Evolutionary conservation across 2,329 filamentous ascomycete species (phyloP), one percentile per base, ranked within the genome.

Genomic region (Aspergillus caelatus): DNA sequence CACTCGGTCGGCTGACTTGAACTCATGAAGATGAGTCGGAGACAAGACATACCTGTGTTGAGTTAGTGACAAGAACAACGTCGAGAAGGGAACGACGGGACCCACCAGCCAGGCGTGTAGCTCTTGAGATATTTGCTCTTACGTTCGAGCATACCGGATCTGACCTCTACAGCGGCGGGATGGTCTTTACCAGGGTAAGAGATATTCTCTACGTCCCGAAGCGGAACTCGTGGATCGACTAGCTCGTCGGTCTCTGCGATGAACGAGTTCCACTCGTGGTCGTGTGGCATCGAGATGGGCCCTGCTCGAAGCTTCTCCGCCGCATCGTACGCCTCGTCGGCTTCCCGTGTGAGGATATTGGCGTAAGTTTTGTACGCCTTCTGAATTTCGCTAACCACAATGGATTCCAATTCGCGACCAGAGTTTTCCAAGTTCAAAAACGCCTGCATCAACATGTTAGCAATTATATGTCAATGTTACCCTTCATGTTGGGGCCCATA

Each of bases 81-180:
- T 45, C 41, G 34, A 56, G 34, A 32, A 61, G 46, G 30, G 21
- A 30, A 43, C 12, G 26, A 34, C 45, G 36, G 19, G 16, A 82
- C 89, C 80, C 83, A 94, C 94, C 94, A 98, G 74, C 94, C 94
- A 30, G 93, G 91, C 9, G 94, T 95, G 78, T 97, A 97, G 77
- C 94, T 97, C 83, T 97, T 98, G 65, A 99, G 82, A 74, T 98
- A 99, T 76, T 98, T 99, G 86, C 93, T 97, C 88, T 98, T 98
- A 69, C 95, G 90, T 82, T 99, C 95, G 41, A 99, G 83, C 79
- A 97, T 89, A 3, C 95, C 95, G 23, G 93, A 92, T 65, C 94
- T 86, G 59, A 99, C 91, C 78, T 98, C 94, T 65, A 91, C 83
- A 75, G 84, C 92, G 78, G 92, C 88, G 65, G 91, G 89, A 77